Evolutionary conservation across 306 rosid genomes (phyloP).

Genomic region (Medicago arabica): DNA sequence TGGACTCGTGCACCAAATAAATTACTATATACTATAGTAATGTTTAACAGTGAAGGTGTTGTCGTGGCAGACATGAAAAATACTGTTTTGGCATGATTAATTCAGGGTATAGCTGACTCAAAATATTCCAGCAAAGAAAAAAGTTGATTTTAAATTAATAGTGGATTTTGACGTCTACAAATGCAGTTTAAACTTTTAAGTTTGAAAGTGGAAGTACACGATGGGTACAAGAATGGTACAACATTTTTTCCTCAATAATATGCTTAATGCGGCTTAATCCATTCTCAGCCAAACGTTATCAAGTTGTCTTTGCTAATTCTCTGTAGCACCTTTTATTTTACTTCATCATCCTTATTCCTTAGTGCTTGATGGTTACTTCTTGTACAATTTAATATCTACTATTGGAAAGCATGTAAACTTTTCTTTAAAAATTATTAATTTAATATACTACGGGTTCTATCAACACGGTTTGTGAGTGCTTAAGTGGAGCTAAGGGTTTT

Average conservation of each 20-base stretch:
- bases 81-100: neutral
- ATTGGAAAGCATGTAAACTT: neutral
- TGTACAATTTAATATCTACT: neutral
- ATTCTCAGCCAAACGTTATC: conserved; percentile 26
- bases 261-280: conserved; percentile 15
- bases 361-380: conserved; percentile 1
- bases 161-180: conserved; percentile 25
- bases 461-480: neutral
- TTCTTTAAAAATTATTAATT: neutral
- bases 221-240: conserved; percentile 35
- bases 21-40: neutral
- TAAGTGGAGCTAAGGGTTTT: neutral
- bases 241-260: neutral
- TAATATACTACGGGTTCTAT: no score
- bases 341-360: neutral
- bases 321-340: neutral
- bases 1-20: neutral
- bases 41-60: neutral
- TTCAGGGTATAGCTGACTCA: conserved; percentile 4
- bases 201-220: conserved; percentile 40
- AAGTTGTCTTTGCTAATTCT: conserved; percentile 7
- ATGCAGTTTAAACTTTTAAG: neutral
- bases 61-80: conserved; percentile 30
- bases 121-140: neutral
- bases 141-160: neutral